Evolutionary conservation across 164 flowering plant genomes (phyloP), one percentile per base, ranked within the genome.

Genomic region (Stephania yunnanensis): DNA sequence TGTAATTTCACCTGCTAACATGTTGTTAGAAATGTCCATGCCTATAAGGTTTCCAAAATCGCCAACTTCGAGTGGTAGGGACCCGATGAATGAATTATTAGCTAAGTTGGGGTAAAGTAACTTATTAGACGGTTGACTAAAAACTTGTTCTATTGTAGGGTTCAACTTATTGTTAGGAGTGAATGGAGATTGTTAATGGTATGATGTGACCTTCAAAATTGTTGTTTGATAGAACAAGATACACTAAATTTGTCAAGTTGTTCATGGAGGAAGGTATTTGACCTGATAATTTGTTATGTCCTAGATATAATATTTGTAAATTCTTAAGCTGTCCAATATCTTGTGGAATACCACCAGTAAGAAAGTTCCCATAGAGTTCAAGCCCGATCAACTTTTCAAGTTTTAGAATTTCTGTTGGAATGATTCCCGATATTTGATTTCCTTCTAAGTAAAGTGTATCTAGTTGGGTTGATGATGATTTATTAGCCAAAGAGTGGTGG

Each of bases 111-210:
- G 6, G 5, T 6, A 15, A 2, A 15, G 7, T 19, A 58, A 58
- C 11, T 53, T 36, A 36, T 36, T 22, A 22, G 74, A 30, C 12
- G 50, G 61, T 17, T 31, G 68, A 17, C 74, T 30, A 58, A 72
- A 15, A 2, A 29, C 22, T 46, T 65, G 31, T 20, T 71, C 31
- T 10, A 71, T 52, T 6, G 10, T 31, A 12, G 67, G 72, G 1
- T 64, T 55, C 10, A 77, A 50, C 10, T 77, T 77, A 44, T 77
- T 77, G 3, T 5, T 3, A 25, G 61, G 46, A 80, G 48, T 19
- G 12, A 19, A 25, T 36, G 64, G 17, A 48, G 67, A 6, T 46
- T 45, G 7, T 69, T 77, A 2, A 78, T 20, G 52, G 13, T 29
- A 65, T 61, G 1, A 75, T 52, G 5, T 31, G 19, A 2, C 81